phyloP scores from a whole-genome alignment of 345 rosid genomes.

The Salix suchowensis region DNA sequence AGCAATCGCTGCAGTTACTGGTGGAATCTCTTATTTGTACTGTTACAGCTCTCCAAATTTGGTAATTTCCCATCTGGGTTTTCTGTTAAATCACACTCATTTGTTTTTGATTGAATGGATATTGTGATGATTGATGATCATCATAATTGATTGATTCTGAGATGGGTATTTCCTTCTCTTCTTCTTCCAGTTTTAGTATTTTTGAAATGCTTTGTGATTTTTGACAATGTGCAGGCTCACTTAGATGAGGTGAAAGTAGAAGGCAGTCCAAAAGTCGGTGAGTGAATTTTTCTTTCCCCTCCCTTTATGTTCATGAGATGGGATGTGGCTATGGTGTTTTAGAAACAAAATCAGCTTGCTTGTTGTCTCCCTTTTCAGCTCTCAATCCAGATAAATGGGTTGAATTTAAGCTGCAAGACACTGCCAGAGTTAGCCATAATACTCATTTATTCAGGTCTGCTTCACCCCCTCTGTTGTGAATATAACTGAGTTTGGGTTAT shows the following conservation, averaged over 20 bases:
- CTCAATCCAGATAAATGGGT: conserved; percentile 86
- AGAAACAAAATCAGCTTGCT: not conserved
- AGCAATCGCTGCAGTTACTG: conserved; percentile 75
- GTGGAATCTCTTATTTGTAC: conserved; percentile 69
- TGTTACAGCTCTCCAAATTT: conserved; percentile 47
- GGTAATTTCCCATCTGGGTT: conserved; percentile 37
- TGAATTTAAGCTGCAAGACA: conserved; percentile 89
- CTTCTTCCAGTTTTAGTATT: not conserved
- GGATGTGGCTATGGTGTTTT: not conserved
- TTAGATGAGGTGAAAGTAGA: conserved; percentile 63
- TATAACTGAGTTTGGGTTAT: not conserved
- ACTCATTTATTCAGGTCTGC: conserved; percentile 72
- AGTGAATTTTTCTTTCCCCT: conserved; percentile 3
- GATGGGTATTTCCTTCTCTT: not conserved
- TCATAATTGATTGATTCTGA: no score
- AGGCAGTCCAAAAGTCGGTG: conserved; percentile 57
- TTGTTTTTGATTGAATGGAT: not conserved
- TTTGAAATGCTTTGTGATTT: conserved; percentile 5
- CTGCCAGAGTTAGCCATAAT: conserved; percentile 91
- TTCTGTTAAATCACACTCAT: not conserved
- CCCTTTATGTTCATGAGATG: not conserved
- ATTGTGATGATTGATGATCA: no score
- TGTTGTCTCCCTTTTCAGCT: conserved; percentile 42
- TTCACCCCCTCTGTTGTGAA: not conserved
- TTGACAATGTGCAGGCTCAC: conserved; percentile 44